Evolutionary conservation across 768 basidiomycete genomes (phyloP).

Genomic region (Lactarius evosmus): DNA sequence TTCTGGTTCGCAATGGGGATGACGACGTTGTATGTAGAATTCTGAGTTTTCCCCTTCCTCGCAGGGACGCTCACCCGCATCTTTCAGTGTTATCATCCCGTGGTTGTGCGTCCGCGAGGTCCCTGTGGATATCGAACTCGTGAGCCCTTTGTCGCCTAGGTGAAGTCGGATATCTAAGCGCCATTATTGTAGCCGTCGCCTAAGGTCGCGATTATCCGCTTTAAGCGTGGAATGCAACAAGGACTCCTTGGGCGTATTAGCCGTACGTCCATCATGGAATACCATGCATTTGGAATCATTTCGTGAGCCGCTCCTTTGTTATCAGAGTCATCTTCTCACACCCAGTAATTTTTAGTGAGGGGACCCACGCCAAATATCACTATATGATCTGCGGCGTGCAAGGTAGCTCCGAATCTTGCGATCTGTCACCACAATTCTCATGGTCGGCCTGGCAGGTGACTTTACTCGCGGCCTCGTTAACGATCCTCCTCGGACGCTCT

Average conservation of each 20-base stretch:
- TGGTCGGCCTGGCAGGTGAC: constrained; percentile 32
- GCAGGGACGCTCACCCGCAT: constrained; percentile 21
- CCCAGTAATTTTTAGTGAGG: constrained; percentile 34
- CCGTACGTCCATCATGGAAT: constrained; percentile 43
- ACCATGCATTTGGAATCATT: constrained; percentile 46
- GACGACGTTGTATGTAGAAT: constrained; percentile 40
- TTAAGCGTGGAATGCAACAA: constrained; percentile 47
- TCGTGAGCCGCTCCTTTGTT: constrained; percentile 30
- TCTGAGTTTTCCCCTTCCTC: constrained; percentile 25
- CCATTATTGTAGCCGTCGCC: constrained; percentile 37
- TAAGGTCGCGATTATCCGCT: constrained; percentile 43
- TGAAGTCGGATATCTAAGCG: background rate
- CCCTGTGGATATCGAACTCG: constrained; percentile 42
- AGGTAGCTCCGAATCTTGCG: constrained; percentile 24
- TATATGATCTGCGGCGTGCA: constrained; percentile 46
- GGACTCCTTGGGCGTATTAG: constrained; percentile 44
- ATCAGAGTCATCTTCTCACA: constrained; percentile 11
- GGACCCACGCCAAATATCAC: constrained; percentile 41
- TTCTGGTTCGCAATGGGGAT: constrained; percentile 44
- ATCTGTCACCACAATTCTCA: background rate
- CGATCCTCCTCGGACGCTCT: constrained; percentile 41
- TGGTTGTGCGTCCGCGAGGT: constrained; percentile 43
- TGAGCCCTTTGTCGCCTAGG: constrained; percentile 29
- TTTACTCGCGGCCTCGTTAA: constrained; percentile 43
- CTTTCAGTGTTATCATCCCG: constrained; percentile 39